Evolutionary conservation across 139 green algal genomes (phyloP).

Genomic region (Desmodesmus armatus): DNA sequence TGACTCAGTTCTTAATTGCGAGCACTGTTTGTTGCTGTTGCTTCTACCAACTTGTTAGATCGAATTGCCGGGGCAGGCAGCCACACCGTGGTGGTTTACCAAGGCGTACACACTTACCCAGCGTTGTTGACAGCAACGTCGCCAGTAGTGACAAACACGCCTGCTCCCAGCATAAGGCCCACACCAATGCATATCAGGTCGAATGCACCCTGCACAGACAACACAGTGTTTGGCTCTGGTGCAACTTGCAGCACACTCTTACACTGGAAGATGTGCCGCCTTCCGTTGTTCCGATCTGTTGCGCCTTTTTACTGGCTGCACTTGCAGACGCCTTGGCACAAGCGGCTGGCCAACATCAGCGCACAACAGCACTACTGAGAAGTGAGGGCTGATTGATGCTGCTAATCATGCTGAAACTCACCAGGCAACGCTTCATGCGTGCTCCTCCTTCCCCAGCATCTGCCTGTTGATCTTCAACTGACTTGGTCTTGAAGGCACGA

Average conservation of each 20-base stretch:
- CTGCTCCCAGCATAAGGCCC: slow-evolving; percentile 41
- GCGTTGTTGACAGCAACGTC: slow-evolving; percentile 3
- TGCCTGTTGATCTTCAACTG: slow-evolving; percentile 5
- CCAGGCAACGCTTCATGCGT: slow-evolving; percentile 30
- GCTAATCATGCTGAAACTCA: background rate
- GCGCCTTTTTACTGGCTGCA: background rate
- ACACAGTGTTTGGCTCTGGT: too few species aligned
- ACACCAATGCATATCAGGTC: slow-evolving; percentile 40
- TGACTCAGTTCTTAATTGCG: too few species aligned
- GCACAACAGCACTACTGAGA: background rate
- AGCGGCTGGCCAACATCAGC: background rate
- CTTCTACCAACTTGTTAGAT: too few species aligned
- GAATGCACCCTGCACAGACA: slow-evolving; percentile 16
- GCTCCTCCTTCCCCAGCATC: background rate
- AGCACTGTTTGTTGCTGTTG: too few species aligned
- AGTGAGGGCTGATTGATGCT: background rate
- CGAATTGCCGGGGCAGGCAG: too few species aligned
- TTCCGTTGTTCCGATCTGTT: background rate
- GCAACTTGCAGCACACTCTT: background rate
- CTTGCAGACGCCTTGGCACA: background rate
- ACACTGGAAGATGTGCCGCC: background rate
- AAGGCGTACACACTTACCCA: too few species aligned
- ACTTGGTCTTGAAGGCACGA: background rate
- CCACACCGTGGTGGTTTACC: too few species aligned
- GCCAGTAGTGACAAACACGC: slow-evolving; percentile 44